Conservation (phyloP, 257 asterid species). For the Parsonsia alboflavescens region DNA sequence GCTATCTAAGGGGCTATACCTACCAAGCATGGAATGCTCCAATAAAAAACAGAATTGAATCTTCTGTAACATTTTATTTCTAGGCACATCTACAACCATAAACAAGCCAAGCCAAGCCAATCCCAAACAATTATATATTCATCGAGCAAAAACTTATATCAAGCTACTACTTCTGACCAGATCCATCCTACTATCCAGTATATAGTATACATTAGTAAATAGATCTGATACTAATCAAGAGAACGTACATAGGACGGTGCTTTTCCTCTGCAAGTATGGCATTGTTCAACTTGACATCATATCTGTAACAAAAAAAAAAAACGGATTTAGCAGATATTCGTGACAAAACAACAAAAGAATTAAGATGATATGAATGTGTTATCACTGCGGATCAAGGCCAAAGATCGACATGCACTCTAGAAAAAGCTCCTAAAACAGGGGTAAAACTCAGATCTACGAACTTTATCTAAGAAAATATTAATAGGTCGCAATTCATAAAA, state of each 20-base stretch:
- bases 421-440: neutral
- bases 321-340: neutral
- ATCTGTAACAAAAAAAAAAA: slow-evolving; percentile 32
- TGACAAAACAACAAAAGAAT: neutral
- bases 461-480: neutral
- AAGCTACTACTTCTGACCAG: neutral
- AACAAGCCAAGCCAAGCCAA: neutral
- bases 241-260: slow-evolving; percentile 79
- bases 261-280: slow-evolving; percentile 97
- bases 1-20: neutral
- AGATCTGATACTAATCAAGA: neutral
- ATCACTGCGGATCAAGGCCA: neutral
- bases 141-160: neutral
- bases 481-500: neutral
- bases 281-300: slow-evolving; percentile 60
- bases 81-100: neutral
- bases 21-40: neutral
- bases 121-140: neutral
- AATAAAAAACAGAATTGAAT: neutral
- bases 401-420: neutral
- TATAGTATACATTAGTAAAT: neutral
- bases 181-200: neutral
- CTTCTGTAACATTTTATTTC: neutral
- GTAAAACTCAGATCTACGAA: neutral
- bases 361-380: neutral